A percentile compares a stretch with the other conserved stretches of the same genome.
Evolutionary conservation across 371 early-diverging fungal species (phyloP).

Genomic region (Mucor indicus): DNA sequence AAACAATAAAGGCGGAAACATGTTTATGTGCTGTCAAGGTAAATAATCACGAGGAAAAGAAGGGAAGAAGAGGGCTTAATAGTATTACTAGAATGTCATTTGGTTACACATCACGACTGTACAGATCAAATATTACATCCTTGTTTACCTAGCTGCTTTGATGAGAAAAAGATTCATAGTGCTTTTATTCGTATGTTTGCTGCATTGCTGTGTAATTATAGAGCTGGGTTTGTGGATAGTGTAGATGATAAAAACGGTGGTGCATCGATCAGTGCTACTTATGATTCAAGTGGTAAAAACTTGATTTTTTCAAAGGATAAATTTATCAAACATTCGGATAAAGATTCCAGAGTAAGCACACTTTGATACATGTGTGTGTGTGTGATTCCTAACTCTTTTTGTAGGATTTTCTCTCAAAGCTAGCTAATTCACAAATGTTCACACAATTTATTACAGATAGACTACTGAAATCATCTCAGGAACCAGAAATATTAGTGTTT

Average conservation of each 20-base stretch:
- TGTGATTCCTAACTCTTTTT: too few relatives aligned
- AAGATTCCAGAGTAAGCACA: constrained; percentile 68
- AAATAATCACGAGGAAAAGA: neutral
- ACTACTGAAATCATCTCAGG: constrained; percentile 57
- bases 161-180: constrained; percentile 67
- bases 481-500: constrained; percentile 77
- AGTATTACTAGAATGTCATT: constrained; percentile 48
- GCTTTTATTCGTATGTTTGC: constrained; percentile 78
- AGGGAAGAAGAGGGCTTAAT: neutral
- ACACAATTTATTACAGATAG: constrained; percentile 79
- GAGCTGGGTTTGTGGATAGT: constrained; percentile 50
- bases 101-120: constrained; percentile 57
- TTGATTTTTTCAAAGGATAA: constrained; percentile 54
- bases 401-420: constrained; percentile 56
- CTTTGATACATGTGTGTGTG: too few relatives aligned
- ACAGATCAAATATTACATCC: constrained; percentile 53
- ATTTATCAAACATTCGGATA: constrained; percentile 65
- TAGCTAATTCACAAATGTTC: constrained; percentile 78
- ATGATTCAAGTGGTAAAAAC: constrained; percentile 12
- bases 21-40: constrained; percentile 48
- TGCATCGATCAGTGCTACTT: constrained; percentile 9
- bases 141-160: constrained; percentile 63
- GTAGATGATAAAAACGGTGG: constrained; percentile 15
- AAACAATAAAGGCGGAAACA: constrained; percentile 1
- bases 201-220: constrained; percentile 71